Conservation (phyloP, 495 filamentous ascomycete species). For the Daldinia caldariorum region DNA sequence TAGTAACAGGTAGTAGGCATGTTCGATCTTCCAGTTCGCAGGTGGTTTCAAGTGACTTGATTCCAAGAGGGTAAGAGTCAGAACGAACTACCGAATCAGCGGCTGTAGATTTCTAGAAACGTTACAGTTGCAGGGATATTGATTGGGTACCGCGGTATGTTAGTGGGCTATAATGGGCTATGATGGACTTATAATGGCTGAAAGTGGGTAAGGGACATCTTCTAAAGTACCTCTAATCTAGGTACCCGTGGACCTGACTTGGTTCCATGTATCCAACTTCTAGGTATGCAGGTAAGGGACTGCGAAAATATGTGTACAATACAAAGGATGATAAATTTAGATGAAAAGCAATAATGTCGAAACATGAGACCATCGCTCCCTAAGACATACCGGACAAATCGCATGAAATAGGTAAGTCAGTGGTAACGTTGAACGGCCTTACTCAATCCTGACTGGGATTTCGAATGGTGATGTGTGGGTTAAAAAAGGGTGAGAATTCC, state of each 20-base stretch:
- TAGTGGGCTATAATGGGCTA: conserved; percentile 13
- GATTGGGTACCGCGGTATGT: conserved; percentile 34
- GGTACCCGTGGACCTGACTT: too few relatives aligned
- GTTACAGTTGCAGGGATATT: conserved; percentile 47
- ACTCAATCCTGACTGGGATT: conserved; percentile 20
- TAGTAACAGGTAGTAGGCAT: conserved; percentile 5
- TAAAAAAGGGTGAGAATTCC: conserved; percentile 15
- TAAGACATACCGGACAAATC: conserved; percentile 10
- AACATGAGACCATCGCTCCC: conserved; percentile 32
- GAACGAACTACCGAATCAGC: conserved; percentile 45
- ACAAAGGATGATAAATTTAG: background rate
- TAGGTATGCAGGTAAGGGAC: too few relatives aligned
- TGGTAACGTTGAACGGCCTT: conserved; percentile 39
- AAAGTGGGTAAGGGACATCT: background rate
- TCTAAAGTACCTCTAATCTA: too few relatives aligned
- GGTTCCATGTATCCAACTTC: too few relatives aligned
- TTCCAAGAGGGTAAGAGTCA: conserved; percentile 31
- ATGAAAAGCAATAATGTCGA: conserved; percentile 36
- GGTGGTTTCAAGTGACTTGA: conserved; percentile 13
- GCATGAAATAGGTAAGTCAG: conserved; percentile 27
- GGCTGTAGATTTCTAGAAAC: conserved; percentile 44
- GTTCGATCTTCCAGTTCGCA: conserved; percentile 2
- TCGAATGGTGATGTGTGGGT: conserved; percentile 27
- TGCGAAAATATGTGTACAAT: background rate
- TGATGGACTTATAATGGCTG: background rate